Base-by-base conservation (phyloP, 805 yeast genomes). In the Candida succiphila region DNA sequence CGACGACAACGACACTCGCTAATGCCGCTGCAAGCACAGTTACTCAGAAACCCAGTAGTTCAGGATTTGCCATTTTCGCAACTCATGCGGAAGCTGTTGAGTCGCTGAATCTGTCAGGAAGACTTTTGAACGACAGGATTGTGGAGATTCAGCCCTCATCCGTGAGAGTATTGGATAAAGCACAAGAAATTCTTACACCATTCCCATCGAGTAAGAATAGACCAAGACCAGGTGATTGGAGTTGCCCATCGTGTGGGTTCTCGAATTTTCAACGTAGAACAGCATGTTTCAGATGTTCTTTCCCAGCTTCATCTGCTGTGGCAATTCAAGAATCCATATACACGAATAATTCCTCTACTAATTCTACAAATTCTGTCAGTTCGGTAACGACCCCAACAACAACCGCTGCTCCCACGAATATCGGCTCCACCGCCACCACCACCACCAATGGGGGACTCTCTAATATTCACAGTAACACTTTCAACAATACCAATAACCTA, bases 161-260 rank as follows among this genome's bases (percentile, higher is more conserved):
- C 27, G 69, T 78, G 3, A 61, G 69, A 27, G 83, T 88, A 3
- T 63, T 88, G 31, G 95, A 85, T 43, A 70, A 75, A 39, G 95
- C 95, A 1, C 81, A 75, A 44, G 94, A 82, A 26, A 70, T 88
- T 28, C 61, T 88, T 38, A 69, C 84, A 0, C 86, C 94, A 4
- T 88, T 88, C 59, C 95, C 96, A 13, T 71, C 78, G 24, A 81
- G 85, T 44, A 72, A 73, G 40, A 87, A 88, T 56, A 69, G 92
- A 46, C 95, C 95, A 17, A 68, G 96, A 50, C 96, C 96, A 0
- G 96, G 96, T 16, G 96, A 88, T 54, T 88, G 96, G 96, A 84
- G 83, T n/a, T 88, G 96, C 56, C 95, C 95, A 18, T 78, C 88
- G 6, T 88, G 96, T 65, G 95, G 96, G 1, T 88, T 88, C 49